Evolutionary conservation across 768 basidiomycete species (phyloP), one percentile per base, ranked within the genome.

Genomic region (Porphyrellus cyaneotinctus): DNA sequence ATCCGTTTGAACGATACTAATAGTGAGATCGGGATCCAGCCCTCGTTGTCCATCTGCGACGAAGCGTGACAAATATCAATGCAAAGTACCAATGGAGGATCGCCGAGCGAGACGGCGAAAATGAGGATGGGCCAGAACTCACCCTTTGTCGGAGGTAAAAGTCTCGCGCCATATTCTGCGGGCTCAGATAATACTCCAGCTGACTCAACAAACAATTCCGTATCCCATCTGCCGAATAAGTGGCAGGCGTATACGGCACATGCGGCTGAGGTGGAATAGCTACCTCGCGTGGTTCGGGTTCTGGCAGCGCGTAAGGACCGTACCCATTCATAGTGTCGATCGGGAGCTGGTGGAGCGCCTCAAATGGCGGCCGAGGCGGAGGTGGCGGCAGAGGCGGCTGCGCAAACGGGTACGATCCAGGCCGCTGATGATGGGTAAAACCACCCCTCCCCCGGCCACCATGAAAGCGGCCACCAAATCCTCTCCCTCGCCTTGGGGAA

Each of bases 1-100:
- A 95, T 80, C 37, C 94, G 86, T 62, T 89, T 91, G 77, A 97
- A 97, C 12, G 90, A 89, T 1, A 91, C 87, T 51, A 97, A 78
- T 47, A 93, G 73, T 14, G 79, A 60, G 42, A 95, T 87, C 12
- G 86, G 80, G 46, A 97, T 84, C 91, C 91, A 97, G 11, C 94
- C 94, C 51, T 79, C 74, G 5, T 80, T 75, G 67, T 97, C 92
- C 94, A 97, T 95, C 93, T 95, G 61, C 20, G 52, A 52, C 10
- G 41, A 44, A 10, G 45, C 4, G 39, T 5, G 15, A 41, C 22
- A 33, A 20, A 26, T 7, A 43, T 58, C 43, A 60, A 41, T 33
- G 14, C 7, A 39, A 23, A 22, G 32, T 13, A 20, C 14, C 35
- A 41, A 32, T 1, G 6, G 31, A 24, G 6, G 13, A 24, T 24